Conservation (phyloP, 306 rosid genomes). For the Prunus mume region DNA sequence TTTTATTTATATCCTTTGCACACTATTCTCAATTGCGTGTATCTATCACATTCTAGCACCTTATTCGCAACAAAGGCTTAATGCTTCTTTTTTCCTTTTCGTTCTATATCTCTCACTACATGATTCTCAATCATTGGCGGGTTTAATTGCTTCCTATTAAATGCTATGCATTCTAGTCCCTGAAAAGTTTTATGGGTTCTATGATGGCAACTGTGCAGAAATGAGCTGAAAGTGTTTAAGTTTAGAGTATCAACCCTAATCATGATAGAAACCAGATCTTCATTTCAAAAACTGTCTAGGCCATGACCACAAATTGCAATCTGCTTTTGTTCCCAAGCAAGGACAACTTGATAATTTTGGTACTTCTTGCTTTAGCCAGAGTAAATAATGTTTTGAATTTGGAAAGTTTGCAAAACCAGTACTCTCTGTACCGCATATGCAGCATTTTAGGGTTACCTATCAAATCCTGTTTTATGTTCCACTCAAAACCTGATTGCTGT, state of each 20-base stretch:
- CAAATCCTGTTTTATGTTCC: neutral
- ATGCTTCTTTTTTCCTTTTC: neutral
- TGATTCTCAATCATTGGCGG: neutral
- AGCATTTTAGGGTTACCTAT: neutral
- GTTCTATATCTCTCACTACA: too few species aligned
- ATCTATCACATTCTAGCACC: neutral
- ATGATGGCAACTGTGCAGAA: neutral
- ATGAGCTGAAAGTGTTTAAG: too few species aligned
- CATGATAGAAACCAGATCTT: too few species aligned
- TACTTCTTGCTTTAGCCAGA: too few species aligned
- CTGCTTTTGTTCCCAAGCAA: too few species aligned
- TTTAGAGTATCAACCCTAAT: too few species aligned
- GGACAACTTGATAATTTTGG: too few species aligned
- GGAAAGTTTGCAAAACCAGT: too few species aligned
- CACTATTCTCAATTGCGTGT: neutral
- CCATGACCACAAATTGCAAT: too few species aligned
- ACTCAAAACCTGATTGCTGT: neutral
- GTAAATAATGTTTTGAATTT: too few species aligned
- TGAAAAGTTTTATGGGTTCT: neutral
- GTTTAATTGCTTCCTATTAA: neutral
- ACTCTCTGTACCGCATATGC: neutral
- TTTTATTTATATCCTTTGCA: neutral
- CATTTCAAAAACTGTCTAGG: too few species aligned
- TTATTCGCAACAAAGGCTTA: neutral
- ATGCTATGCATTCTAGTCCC: neutral